phyloP scores from a whole-genome alignment of 1,284 basidiomycete species.

The Anthracocystis panici-leucophaei region DNA sequence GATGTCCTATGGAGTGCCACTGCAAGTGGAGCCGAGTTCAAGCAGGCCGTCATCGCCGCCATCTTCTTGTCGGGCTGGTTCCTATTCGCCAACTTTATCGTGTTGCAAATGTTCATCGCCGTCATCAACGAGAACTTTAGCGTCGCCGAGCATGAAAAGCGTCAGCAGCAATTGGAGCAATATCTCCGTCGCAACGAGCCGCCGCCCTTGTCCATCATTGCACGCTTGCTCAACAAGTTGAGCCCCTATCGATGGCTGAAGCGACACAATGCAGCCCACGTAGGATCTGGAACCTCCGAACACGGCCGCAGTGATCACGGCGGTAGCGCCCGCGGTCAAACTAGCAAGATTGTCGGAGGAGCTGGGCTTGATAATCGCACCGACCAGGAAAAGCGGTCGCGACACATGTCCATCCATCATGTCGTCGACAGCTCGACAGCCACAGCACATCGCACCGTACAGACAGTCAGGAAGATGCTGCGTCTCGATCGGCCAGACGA shows the following conservation, averaged over 20 bases:
- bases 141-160: constrained; percentile 90
- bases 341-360: constrained; percentile 54
- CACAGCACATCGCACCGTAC: constrained; percentile 43
- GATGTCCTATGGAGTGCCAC: constrained; percentile 81
- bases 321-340: constrained; percentile 8
- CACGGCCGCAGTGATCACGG: constrained; percentile 25
- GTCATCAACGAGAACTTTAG: constrained; percentile 98
- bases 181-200: constrained; percentile 72
- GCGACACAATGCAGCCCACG: constrained; percentile 72
- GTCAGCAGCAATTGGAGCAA: constrained; percentile 80
- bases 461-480: constrained; percentile 53
- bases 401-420: constrained; percentile 35
- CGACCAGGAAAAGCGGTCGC: constrained; percentile 33
- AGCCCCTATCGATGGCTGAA: constrained; percentile 90
- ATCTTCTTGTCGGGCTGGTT: constrained; percentile 88
- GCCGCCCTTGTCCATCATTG: constrained; percentile 56
- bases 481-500: constrained; percentile 74
- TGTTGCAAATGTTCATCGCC: constrained; percentile 98
- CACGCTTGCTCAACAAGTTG: constrained; percentile 75
- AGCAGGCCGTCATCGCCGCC: constrained; percentile 81
- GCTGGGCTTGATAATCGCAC: constrained; percentile 15
- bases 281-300: constrained; percentile 23
- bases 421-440: constrained; percentile 32
- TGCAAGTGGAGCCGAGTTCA: constrained; percentile 76
- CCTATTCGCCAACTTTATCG: constrained; percentile 92